Evolutionary conservation across 139 green algal genomes (phyloP), one percentile per base, ranked within the genome.

Genomic region (Spirogloea muscicola): DNA sequence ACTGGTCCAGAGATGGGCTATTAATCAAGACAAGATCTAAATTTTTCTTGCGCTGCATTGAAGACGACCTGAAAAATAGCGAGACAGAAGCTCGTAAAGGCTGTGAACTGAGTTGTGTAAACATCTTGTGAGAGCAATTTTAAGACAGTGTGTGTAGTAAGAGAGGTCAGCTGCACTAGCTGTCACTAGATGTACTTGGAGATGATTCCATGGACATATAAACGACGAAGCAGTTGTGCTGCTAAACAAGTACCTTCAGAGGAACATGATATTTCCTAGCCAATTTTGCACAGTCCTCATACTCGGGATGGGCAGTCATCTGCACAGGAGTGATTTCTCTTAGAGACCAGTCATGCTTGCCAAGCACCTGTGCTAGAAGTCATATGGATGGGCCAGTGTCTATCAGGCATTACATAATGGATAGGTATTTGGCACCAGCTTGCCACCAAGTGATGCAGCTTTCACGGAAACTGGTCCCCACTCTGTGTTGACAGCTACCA

Each of bases 401-500:
- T 31, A 55, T 55, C 21, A 55, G 21, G 21, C 21, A 21, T 31
- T 31, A 21, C 21, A 21, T 21, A 31, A 21, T 21, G 21, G 46
- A 55, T 21, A 55, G 46, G 59, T 5, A 48, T 21, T 27, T 9
- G 58, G 62, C 13, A 72, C 62, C 62, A 74, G 49, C 2, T 29
- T 31, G 10, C 44, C 65, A n/a, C 63, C 16, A 21, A 74, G 13
- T 7, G 62, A 74, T 25, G n/a, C 65, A 1, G 42, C 43, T n/a
- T 74, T 74, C 1, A 74, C 43, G 3, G 43, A 44, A 42, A 74
- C 65, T 18, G 13, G 40, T 29, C 65, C 65, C 65, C 65, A 74
- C 34, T 42, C 43, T 25, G 65, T 74, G 43, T 33, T n/a, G 6
- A 31, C 65, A 27, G 43, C 38, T 44, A 64, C 65, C 2, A 39